phyloP scores from a whole-genome alignment of 2,329 filamentous ascomycete species.

The Calonectria montana region DNA sequence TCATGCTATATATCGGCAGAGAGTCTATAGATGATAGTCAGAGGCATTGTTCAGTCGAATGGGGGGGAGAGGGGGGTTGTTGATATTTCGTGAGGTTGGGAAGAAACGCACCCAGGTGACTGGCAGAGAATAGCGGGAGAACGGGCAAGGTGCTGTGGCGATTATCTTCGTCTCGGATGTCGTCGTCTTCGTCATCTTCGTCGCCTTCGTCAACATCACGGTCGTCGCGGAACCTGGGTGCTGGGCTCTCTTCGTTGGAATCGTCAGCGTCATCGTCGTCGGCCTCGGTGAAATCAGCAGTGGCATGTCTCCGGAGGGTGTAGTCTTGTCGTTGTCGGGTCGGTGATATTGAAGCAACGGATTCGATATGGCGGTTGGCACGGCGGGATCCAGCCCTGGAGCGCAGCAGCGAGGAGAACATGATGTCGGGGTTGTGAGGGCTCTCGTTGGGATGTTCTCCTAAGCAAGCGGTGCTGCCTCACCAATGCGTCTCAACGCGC shows the following conservation, averaged over 20 bases:
- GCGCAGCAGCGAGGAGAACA: slow-evolving; percentile 53
- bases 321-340: slow-evolving; percentile 43
- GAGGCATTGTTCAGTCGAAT: slow-evolving; percentile 10
- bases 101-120: slow-evolving; percentile 73
- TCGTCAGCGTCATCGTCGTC: slow-evolving; percentile 64
- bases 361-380: slow-evolving; percentile 43
- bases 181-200: slow-evolving; percentile 58
- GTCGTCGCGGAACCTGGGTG: slow-evolving; percentile 34
- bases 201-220: slow-evolving; percentile 53
- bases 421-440: slow-evolving; percentile 38
- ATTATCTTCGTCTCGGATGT: slow-evolving; percentile 52
- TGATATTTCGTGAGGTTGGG: background rate
- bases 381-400: slow-evolving; percentile 49
- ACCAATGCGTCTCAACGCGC: slow-evolving; percentile 41
- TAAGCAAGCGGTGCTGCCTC: slow-evolving; percentile 41
- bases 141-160: slow-evolving; percentile 51
- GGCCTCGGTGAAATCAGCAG: slow-evolving; percentile 73
- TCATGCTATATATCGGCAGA: slow-evolving; percentile 89
- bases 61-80: too few relatives aligned
- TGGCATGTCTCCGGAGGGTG: slow-evolving; percentile 59
- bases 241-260: slow-evolving; percentile 50
- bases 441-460: slow-evolving; percentile 18
- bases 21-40: slow-evolving; percentile 67
- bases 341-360: slow-evolving; percentile 47
- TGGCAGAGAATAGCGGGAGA: slow-evolving; percentile 83